Percentiles rank a stretch among this genome's conserved stretches.
phyloP scores from a whole-genome alignment of 371 early-diverging fungal genomes.

The Mucor lusitanicus region DNA sequence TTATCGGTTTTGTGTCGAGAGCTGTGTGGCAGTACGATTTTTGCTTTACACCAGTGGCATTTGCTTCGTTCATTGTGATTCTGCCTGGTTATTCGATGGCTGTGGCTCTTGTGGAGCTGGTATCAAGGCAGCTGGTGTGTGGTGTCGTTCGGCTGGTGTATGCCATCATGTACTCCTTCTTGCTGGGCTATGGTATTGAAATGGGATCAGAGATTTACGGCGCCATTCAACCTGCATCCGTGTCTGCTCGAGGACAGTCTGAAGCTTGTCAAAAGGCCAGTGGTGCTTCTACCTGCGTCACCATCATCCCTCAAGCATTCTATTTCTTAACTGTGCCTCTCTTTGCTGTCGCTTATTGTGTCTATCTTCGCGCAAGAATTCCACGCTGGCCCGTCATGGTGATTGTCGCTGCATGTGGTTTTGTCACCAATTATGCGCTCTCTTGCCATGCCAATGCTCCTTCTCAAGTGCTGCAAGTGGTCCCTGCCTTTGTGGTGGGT shows the following conservation, averaged over 20 bases:
- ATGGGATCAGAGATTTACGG: constrained; percentile 64
- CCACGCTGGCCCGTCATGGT: constrained; percentile 48
- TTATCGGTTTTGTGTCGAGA: constrained; percentile 68
- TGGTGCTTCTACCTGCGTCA: constrained; percentile 27
- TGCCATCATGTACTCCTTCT: constrained; percentile 75
- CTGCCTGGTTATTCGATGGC: constrained; percentile 79
- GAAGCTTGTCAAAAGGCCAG: constrained; percentile 18
- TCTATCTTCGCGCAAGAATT: constrained; percentile 43
- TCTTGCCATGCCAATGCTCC: constrained; percentile 51
- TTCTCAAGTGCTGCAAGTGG: constrained; percentile 43
- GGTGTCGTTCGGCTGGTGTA: constrained; percentile 85
- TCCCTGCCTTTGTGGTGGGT: constrained; percentile 60
- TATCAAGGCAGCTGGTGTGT: constrained; percentile 83
- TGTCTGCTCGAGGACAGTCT: constrained; percentile 13
- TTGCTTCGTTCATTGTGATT: constrained; percentile 58
- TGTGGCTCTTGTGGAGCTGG: constrained; percentile 76
- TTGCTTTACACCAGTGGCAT: constrained; percentile 55
- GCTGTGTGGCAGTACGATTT: constrained; percentile 37
- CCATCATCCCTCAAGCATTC: constrained; percentile 28
- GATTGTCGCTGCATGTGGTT: constrained; percentile 36
- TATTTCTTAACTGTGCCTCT: constrained; percentile 42
- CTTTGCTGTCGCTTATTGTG: constrained; percentile 47
- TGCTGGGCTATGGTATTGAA: constrained; percentile 78
- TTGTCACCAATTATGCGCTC: constrained; percentile 37
- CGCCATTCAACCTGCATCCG: constrained; percentile 35